Evolutionary conservation across 805 yeast genomes (phyloP), one percentile per base, ranked within the genome.

Genomic region (Zygosaccharomyces gambellarensis): DNA sequence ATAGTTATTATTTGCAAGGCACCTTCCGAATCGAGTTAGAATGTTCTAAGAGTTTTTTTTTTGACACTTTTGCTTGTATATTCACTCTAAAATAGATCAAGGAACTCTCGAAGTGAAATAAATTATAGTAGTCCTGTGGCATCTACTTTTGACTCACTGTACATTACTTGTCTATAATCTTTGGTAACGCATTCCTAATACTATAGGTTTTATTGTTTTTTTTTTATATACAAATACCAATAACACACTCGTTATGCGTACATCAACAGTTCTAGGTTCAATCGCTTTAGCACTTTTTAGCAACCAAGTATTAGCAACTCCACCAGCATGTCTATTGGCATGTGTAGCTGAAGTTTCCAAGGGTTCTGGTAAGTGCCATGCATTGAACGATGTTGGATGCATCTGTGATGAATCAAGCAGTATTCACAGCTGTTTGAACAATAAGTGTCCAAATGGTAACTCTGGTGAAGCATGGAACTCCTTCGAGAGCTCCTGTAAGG

Each of bases 301-400:
- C n/a, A 49, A 50, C 10, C 57, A 60, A 44, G 76, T 77, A 28
- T 78, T 81, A 41, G 83, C 87, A 47, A 75, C 92, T 48, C 94
- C 96, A 45, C 96, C 97, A 52, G 96, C 97, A 34, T 90, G 96
- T 75, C 72, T 90, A 57, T 75, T 90, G 67, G 95, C 96, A 36
- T 89, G 96, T 79, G 92, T 87, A 51, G 78, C 88, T 49, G 76
- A 80, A 61, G 90, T 85, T 48, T 74, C 77, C 54, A 78, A 78
- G 65, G 53, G 59, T 5, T 75, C 82, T 12, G 69, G 79, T 38
- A 52, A 71, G 42, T 86, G 94, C 70, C 58, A 71, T 51, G 73
- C 82, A 49, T 67, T 88, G 67, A 79, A 78, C 67, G 81, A 85
- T 62, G 73, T 87, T 57, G 60, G 71, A 39, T 89, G 96, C 75